These are phyloP conservation scores for Penicillium thymicola DNA, from an alignment of 2,329 filamentous ascomycete genomes.

Conservation along the genomic window DNA sequence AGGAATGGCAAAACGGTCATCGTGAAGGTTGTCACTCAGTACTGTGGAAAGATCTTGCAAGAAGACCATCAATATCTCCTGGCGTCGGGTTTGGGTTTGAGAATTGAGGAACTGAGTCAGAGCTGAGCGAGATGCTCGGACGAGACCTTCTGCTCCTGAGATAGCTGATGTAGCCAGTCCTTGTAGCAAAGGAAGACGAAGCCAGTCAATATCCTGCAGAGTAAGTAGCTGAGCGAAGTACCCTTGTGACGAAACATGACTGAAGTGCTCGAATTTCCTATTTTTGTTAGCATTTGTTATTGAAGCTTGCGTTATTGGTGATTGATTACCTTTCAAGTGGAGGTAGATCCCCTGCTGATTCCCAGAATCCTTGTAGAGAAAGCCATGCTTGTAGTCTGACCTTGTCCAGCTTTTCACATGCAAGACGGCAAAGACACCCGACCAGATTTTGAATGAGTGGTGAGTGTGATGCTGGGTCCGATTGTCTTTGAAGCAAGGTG, in stretches of 20 bases:
- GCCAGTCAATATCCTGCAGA: slow-evolving; percentile 36
- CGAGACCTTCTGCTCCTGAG: slow-evolving; percentile 44
- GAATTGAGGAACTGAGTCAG: slow-evolving; percentile 37
- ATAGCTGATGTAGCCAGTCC: slow-evolving; percentile 46
- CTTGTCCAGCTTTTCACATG: slow-evolving; percentile 86
- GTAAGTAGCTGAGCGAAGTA: slow-evolving; percentile 45
- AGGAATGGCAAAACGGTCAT: slow-evolving; percentile 71
- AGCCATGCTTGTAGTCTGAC: slow-evolving; percentile 60
- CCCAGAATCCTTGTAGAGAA: slow-evolving; percentile 43
- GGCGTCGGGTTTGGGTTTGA: slow-evolving; percentile 27
- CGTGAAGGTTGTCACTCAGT: slow-evolving; percentile 50
- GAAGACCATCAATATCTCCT: slow-evolving; percentile 44
- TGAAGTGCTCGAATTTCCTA: slow-evolving; percentile 44
- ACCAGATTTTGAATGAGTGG: slow-evolving; percentile 28
- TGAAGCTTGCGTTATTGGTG: not conserved
- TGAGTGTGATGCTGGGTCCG: slow-evolving; percentile 7
- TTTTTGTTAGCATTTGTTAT: slow-evolving; percentile 13
- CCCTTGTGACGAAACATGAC: slow-evolving; percentile 42
- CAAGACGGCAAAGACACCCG: slow-evolving; percentile 61
- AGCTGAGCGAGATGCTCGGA: slow-evolving; percentile 43
- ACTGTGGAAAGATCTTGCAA: slow-evolving; percentile 55
- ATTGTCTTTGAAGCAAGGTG: slow-evolving; percentile 27
- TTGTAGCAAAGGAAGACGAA: slow-evolving; percentile 39
- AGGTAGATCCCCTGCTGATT: slow-evolving; percentile 32
- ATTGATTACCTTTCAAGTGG: slow-evolving; percentile 42